Conservation (phyloP, 2,329 filamentous ascomycete genomes). For the Tricladium varicosporioides region DNA sequence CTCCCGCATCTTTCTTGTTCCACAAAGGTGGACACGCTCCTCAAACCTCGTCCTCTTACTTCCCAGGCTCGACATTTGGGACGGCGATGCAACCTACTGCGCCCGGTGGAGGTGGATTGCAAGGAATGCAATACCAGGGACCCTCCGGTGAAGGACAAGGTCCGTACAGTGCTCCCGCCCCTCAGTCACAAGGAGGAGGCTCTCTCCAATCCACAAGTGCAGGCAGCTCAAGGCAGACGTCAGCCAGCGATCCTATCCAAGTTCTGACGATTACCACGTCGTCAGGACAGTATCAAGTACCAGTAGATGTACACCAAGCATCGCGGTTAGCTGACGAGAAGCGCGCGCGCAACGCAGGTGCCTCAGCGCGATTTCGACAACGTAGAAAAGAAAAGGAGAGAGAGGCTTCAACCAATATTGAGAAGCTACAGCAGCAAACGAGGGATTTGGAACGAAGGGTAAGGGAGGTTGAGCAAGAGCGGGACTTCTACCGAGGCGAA, state of each 20-base stretch:
- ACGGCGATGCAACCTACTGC: conserved; percentile 24
- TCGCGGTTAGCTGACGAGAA: conserved; percentile 85
- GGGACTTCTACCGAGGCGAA: conserved; percentile 72
- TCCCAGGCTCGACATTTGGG: conserved; percentile 30
- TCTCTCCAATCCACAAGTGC: conserved; percentile 30
- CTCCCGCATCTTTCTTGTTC: conserved; percentile 32
- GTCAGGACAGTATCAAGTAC: conserved; percentile 58
- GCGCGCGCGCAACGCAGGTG: conserved; percentile 78
- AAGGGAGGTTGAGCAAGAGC: conserved; percentile 57
- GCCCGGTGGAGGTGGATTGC: conserved; percentile 21
- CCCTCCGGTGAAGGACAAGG: conserved; percentile 31
- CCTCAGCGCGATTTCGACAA: conserved; percentile 77
- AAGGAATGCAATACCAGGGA: conserved; percentile 31
- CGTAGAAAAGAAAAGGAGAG: conserved; percentile 80
- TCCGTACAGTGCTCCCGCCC: conserved; percentile 34
- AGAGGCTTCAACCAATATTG: conserved; percentile 66
- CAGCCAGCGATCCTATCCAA: conserved; percentile 33
- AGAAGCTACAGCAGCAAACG: conserved; percentile 68
- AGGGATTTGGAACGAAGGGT: conserved; percentile 59
- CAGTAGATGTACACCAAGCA: conserved; percentile 77
- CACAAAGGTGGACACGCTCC: conserved; percentile 26
- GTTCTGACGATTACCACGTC: conserved; percentile 41
- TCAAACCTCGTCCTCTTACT: conserved; percentile 26
- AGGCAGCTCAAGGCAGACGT: conserved; percentile 32
- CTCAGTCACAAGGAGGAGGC: conserved; percentile 24